Base-by-base conservation (phyloP, 164 flowering plant genomes). In the Akebia trifoliata region DNA sequence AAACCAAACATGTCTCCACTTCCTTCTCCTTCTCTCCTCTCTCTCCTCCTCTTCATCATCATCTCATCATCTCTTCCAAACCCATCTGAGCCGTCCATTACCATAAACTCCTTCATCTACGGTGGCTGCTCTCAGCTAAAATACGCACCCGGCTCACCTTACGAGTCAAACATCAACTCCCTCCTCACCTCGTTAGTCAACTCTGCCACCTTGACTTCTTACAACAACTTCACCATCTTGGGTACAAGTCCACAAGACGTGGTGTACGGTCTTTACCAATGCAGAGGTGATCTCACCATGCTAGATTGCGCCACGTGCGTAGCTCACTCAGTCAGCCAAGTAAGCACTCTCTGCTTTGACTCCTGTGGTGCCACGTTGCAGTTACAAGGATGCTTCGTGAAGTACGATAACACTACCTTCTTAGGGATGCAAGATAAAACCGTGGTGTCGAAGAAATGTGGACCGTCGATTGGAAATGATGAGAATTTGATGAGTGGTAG, bases 261-360 rank as follows among this genome's bases (percentile, higher is more conserved):
- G 11, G 68, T 84, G 30, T 84, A 78, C 70, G 97, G 98, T 17
- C 81, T 93, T 50, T 89, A 68, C 81, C 98, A 93, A 53, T 92
- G 98, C 73, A 75, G 94, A 6, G 94, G 88, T 11, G 95, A 89
- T 77, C 74, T 93, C 52, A 43, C 91, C 69, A 78, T 76, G 80
- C 81, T 97, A 0, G 91, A 82, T 54, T 93, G 98, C 71, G 79
- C 90, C 64, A 42, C 62, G 14, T 93, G 98, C 53, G 82, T 87
- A 0, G 76, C 79, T 14, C 74, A 61, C 47, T 67, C 94, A 0
- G 85, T 85, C 17, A 72, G 52, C 43, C 91, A 74, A 38, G 54
- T 85, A 28, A 78, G 79, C 21, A 4, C 24, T 7, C 54, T 85
- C 7, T 92, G 97, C 69, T 17, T 72, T 6, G 64, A 64, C 26